Evolutionary conservation across 345 rosid genomes (phyloP).

Genomic region (Syzygium aromaticum): DNA sequence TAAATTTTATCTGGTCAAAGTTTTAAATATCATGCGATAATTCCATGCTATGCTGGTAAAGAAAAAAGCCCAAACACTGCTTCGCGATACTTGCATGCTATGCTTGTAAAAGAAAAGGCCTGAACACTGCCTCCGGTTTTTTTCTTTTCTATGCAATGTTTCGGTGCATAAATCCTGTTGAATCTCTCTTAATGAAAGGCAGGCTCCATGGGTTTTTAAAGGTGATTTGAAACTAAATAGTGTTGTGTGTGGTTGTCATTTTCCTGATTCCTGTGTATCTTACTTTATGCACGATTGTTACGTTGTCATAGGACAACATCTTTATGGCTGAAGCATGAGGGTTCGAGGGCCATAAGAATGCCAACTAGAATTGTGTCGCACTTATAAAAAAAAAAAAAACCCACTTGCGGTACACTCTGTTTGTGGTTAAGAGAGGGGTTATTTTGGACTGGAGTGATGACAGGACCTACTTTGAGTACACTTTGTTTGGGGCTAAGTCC

Average conservation of each 20-base stretch:
- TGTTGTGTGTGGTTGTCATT: neutral
- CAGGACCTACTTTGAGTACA: neutral
- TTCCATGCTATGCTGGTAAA: neutral
- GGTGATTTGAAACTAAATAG: neutral
- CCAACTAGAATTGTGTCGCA: neutral
- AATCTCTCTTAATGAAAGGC: neutral
- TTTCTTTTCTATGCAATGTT: neutral
- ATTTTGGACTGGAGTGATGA: neutral
- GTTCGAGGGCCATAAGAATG: neutral
- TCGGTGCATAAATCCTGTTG: neutral
- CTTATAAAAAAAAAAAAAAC: neutral
- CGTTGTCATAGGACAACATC: neutral
- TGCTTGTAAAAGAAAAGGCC: neutral
- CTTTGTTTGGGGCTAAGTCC: neutral
- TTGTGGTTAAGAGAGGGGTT: neutral
- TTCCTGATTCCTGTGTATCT: neutral
- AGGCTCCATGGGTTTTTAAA: neutral
- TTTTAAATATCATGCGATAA: neutral
- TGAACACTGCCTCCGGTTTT: neutral
- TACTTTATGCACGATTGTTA: neutral
- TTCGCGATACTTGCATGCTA: neutral
- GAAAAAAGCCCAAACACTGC: neutral
- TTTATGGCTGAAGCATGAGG: neutral
- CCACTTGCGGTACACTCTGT: neutral
- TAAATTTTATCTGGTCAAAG: neutral